A percentile compares a stretch with the other conserved stretches of the same genome.
These are phyloP conservation scores for Paramecium biaurelia DNA, from an alignment of 73 alveolate genomes.

Conservation along the genomic window DNA sequence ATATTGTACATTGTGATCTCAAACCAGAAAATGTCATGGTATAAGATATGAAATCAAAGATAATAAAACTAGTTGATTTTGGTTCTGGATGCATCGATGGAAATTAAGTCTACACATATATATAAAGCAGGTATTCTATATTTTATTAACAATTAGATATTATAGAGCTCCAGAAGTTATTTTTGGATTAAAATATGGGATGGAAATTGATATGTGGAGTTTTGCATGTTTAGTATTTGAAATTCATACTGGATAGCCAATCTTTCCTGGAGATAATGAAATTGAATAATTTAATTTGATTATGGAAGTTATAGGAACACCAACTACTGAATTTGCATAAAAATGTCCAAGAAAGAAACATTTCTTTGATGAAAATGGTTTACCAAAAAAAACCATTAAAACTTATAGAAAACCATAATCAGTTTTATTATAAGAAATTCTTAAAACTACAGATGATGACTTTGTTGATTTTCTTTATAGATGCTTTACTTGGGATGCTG, in stretches of 20 bases:
- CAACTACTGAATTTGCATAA: conserved; percentile 73
- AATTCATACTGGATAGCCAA: conserved; percentile 84
- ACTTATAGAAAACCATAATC: neutral
- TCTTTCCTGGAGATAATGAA: conserved; percentile 92
- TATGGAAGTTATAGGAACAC: conserved; percentile 85
- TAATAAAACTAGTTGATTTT: conserved; percentile 82
- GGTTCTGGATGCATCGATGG: conserved; percentile 81
- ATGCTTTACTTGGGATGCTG: conserved; percentile 88
- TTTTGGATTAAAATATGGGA: conserved; percentile 91
- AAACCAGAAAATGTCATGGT: conserved; percentile 86
- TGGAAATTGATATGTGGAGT: conserved; percentile 96
- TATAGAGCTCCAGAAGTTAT: conserved; percentile 97
- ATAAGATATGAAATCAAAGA: conserved; percentile 67
- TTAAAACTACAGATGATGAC: conserved; percentile 49
- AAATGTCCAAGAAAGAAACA: conserved; percentile 69
- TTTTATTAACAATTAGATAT: conserved; percentile 64
- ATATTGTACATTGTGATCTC: conserved; percentile 85
- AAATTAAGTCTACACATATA: conserved; percentile 80
- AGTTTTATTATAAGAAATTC: neutral
- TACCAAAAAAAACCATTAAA: conserved; percentile 23
- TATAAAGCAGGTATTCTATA: conserved; percentile 73
- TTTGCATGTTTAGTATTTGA: conserved; percentile 94
- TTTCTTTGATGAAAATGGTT: conserved; percentile 71
- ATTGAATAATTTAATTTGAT: conserved; percentile 77
- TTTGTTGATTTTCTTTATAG: conserved; percentile 62